Evolutionary conservation across 352 stramenopile species (phyloP), one percentile per base, ranked within the genome.

Genomic region (Globisporangium yorkense): DNA sequence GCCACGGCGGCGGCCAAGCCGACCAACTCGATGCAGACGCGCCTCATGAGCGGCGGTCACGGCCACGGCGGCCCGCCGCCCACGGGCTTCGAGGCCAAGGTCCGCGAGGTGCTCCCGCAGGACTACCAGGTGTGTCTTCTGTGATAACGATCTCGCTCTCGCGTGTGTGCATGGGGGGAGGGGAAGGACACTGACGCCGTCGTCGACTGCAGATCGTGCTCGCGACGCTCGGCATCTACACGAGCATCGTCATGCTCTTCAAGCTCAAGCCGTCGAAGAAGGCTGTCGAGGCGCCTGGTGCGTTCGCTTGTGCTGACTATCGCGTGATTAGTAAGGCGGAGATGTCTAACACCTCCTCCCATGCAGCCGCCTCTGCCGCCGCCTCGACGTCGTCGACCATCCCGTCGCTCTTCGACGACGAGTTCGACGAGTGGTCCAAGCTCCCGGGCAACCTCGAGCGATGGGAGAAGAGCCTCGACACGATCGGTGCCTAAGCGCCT

Each of bases 381-480:
- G 58, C 62, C 37, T 71, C 74, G 47, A 65, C 53, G 29, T 88
- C 77, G 43, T 78, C 77, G 48, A 71, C 74, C 54, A 87, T 94
- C 51, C 83, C 83, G 20, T 94, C 85, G 67, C 69, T 94, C 47
- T 84, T 92, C 56, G 82, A 89, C 56, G 85, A 94, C 33, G 84
- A 88, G 63, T 94, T 92, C 66, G 85, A 92, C 47, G 74, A 83
- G 71, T 94, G 85, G 85, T 91, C 83, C 40, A 85, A 92, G 78
- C 57, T 89, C 51, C 74, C 85, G 40, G 85, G 83, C 68, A 94
- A 94, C 72, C 61, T 91, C 29, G 80, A 84, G 62, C 85, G 86
- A 66, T 94, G 85, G 85, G 85, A 94, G 75, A 83, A 92, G 76
- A 93, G 81, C 68, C 75, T 94, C 45, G 81, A 94, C 68, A 91